phyloP scores from a whole-genome alignment of 306 rosid genomes.

The Quercus berberidifolia region DNA sequence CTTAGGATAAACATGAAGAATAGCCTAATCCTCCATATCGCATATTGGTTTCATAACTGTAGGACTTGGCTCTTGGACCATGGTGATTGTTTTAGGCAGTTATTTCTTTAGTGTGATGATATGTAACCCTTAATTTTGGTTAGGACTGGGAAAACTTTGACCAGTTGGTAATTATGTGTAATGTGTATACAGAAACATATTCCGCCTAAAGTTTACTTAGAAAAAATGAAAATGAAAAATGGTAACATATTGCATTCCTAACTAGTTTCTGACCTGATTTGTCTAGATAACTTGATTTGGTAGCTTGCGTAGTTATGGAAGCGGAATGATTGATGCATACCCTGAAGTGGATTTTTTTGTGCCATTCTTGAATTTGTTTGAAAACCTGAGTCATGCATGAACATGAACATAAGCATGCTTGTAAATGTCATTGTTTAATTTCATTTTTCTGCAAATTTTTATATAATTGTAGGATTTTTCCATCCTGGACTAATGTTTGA shows the following conservation, averaged over 20 bases:
- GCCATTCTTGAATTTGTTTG: neutral
- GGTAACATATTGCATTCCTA: neutral
- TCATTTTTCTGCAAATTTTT: too few species aligned
- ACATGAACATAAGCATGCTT: neutral
- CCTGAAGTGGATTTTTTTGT: neutral
- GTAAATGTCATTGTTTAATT: neutral
- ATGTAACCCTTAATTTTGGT: neutral
- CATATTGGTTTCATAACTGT: neutral
- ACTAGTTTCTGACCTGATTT: neutral
- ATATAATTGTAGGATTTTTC: too few species aligned
- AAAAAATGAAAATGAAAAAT: too few species aligned
- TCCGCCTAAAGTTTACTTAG: neutral
- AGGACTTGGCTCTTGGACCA: neutral
- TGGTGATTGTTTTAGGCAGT: neutral
- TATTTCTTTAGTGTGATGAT: neutral
- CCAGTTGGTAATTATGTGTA: neutral
- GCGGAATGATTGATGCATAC: neutral
- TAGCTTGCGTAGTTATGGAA: neutral
- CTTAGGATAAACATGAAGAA: neutral
- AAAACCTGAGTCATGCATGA: neutral
- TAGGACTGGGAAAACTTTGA: neutral
- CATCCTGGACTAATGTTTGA: neutral
- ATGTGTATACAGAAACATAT: too few species aligned
- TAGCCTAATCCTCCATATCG: neutral
- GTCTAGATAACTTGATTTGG: neutral